Base-by-base conservation (phyloP, 257 asterid genomes). In the Ilex aquifolium region DNA sequence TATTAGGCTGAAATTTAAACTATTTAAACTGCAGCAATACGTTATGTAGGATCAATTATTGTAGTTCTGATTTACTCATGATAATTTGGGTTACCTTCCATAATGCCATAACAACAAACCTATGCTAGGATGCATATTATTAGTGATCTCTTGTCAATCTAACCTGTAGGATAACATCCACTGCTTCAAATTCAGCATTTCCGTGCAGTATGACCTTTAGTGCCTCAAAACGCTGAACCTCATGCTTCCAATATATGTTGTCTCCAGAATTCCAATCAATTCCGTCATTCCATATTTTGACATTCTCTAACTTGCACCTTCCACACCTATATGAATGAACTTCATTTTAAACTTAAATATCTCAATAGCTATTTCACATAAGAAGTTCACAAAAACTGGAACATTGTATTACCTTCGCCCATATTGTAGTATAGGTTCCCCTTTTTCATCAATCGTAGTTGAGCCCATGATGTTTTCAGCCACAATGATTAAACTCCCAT, bases 131-230 rank as follows among this genome's bases (percentile, higher is more conserved):
- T 36, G 42, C 42, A 36, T 36, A 36, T 4, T 36, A 4, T 36
- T 36, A 36, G 42, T 36, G 51, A 58, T 48, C 52, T 61, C 61
- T 57, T 14, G 49, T 31, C 62, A 72, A 63, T 75, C 82, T 65
- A 53, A 93, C 99, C 96, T 84, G 85, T 62, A 93, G 73, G 46
- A 78, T 77, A 69, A 93, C 92, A 71, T 87, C 83, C 49, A 50
- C 80, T 61, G 97, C 99, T 75, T 90, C 96, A 66, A 93, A 90
- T 77, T 93, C 99, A 16, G 99, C 97, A 81, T 93, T 93, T 77
- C 99, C 99, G 70, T 85, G 94, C 63, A 93, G 79, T 57, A 90
- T 64, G 48, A 93, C 83, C 76, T 87, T 85, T 60, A 90, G 74
- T 66, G 87, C 75, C 88, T 90, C 94, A 68, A 78, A 74, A 63